Evolutionary conservation across 2,329 filamentous ascomycete species (phyloP).

Genomic region (Pseudogymnoascus sp.): DNA sequence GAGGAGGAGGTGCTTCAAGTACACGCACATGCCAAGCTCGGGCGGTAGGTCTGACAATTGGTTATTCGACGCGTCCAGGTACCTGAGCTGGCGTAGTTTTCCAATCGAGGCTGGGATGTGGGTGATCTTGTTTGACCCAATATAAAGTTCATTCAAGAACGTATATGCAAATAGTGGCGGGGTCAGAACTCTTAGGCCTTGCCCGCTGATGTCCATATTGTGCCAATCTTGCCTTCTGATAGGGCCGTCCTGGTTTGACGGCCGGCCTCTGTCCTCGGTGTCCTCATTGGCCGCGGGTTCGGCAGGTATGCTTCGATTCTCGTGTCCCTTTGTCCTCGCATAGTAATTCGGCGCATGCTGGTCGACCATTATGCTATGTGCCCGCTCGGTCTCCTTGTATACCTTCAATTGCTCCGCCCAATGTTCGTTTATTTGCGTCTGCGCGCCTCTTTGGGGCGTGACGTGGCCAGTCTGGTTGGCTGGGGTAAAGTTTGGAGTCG

Average conservation of each 20-base stretch:
- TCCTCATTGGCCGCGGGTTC: constrained; percentile 40
- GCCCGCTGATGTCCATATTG: constrained; percentile 90
- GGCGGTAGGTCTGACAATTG: constrained; percentile 71
- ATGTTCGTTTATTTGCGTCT: constrained; percentile 53
- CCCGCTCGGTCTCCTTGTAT: constrained; percentile 67
- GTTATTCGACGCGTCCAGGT: constrained; percentile 85
- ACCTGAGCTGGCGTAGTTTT: constrained; percentile 66
- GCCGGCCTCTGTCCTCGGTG: constrained; percentile 45
- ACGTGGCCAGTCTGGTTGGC: constrained; percentile 49
- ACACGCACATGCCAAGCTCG: constrained; percentile 95
- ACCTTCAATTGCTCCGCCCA: constrained; percentile 83
- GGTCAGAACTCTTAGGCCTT: constrained; percentile 78
- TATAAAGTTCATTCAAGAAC: constrained; percentile 85
- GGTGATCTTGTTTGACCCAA: constrained; percentile 85
- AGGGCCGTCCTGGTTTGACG: constrained; percentile 57
- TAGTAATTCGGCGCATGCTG: constrained; percentile 61
- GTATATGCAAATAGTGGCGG: constrained; percentile 74
- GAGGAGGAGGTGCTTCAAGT: constrained; percentile 72
- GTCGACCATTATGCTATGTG: constrained; percentile 61
- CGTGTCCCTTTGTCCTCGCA: constrained; percentile 58
- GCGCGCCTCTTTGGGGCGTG: constrained; percentile 38
- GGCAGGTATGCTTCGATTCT: constrained; percentile 53
- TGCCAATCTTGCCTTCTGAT: constrained; percentile 77
- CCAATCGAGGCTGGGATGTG: constrained; percentile 75
- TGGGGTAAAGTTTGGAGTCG: constrained; percentile 47